Evolutionary conservation across 2,329 filamentous ascomycete species (phyloP), one percentile per base, ranked within the genome.

Genomic region (Botrytis porri): DNA sequence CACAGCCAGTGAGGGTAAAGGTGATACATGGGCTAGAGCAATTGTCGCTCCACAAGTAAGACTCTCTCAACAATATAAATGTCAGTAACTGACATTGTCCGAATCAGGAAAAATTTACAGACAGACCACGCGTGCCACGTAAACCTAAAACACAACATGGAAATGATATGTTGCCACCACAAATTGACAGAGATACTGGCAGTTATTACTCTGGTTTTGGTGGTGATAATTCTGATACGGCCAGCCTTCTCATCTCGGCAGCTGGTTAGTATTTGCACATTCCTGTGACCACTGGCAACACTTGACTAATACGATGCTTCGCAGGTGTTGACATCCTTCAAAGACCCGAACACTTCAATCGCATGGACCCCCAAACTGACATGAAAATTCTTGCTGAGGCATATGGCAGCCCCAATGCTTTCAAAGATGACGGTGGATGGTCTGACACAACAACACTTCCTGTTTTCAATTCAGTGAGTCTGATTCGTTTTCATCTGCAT

Each of bases 121-220:
- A 45, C 2, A 71, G 70, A 45, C 66, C 54, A 35, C 63, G 70
- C 9, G 51, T 22, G n/a, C 63, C 63, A 60, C 70, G 70, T 8
- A 43, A 22, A 14, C 35, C 39, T 29, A 45, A n/a, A 45, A 32
- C 20, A 7, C 39, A 57, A 10, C 22, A 41, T 32, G 37, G 43
- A 37, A 29, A 9, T 22, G 65, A 69, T 9, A 32, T 60, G 29
- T 18, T 57, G 35, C 63, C 51, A 45, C 67, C 60, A 35, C 80
- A 81, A 69, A 76, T 74, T 48, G 80, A 81, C 70, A 43, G 74
- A n/a, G 75, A 78, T 32, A 77, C 73, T 8, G 76, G 77, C 32
- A 77, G 75, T 63, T 18, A 67, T 51, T 43, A 78, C 4, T 76
- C 76, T 18, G 78, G 76, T 32, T 22, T 73, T 29, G 77, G 75